Conservation (phyloP, 2,329 filamentous ascomycete species). For the Bipolaris bicolor region DNA sequence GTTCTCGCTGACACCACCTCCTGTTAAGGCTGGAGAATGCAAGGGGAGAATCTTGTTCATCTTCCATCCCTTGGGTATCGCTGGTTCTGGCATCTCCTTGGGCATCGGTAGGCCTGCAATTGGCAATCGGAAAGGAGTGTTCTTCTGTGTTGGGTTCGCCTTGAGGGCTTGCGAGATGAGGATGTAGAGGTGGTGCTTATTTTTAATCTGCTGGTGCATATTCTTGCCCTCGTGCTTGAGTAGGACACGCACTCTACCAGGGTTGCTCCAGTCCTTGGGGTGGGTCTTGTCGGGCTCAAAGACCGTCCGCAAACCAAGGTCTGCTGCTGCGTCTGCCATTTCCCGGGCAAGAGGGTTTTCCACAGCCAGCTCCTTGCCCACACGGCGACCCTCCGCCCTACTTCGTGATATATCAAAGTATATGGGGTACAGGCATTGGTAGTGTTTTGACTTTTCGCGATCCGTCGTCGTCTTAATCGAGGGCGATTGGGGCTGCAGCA, state of each 20-base stretch:
- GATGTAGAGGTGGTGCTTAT: slow-evolving; percentile 86
- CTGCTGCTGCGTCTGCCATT: slow-evolving; percentile 77
- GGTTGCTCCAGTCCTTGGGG: slow-evolving; percentile 97
- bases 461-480: slow-evolving; percentile 51
- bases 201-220: slow-evolving; percentile 63
- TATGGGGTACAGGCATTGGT: slow-evolving; percentile 89
- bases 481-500: slow-evolving; percentile 47
- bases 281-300: slow-evolving; percentile 93
- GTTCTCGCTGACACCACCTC: slow-evolving; percentile 92
- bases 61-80: slow-evolving; percentile 83
- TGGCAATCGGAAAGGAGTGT: slow-evolving; percentile 71
- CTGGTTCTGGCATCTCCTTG: slow-evolving; percentile 70
- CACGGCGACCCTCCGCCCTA: slow-evolving; percentile 81
- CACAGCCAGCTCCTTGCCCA: slow-evolving; percentile 74
- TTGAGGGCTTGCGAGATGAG: slow-evolving; percentile 78
- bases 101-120: slow-evolving; percentile 75
- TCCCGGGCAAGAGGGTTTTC: slow-evolving; percentile 85
- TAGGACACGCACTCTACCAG: slow-evolving; percentile 82
- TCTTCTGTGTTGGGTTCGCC: slow-evolving; percentile 76
- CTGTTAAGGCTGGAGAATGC: slow-evolving; percentile 86
- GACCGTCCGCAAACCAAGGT: slow-evolving; percentile 71
- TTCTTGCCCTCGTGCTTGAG: slow-evolving; percentile 67
- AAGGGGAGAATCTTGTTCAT: slow-evolving; percentile 83
- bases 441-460: slow-evolving; percentile 70
- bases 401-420: slow-evolving; percentile 86